Evolutionary conservation across 2,329 filamentous ascomycete genomes (phyloP).

Genomic region (Aspergillus quadrilineatus): DNA sequence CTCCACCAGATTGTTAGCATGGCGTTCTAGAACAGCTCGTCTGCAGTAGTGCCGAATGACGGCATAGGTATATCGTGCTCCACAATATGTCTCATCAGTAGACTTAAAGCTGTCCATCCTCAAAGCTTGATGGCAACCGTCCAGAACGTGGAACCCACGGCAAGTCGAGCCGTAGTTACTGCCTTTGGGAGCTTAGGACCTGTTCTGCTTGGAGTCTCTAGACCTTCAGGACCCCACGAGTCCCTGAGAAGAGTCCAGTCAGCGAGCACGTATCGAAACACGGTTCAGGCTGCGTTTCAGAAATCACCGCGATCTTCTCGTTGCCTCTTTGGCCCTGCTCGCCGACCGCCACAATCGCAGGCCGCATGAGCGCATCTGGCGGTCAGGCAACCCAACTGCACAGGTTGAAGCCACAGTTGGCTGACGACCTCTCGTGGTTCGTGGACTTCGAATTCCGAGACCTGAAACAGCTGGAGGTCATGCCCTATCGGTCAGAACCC

Average conservation of each 20-base stretch:
- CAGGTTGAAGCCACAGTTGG: neutral
- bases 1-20: constrained; percentile 1
- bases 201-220: neutral
- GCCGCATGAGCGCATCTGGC: neutral
- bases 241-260: neutral
- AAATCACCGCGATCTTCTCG: neutral
- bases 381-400: neutral
- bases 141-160: neutral
- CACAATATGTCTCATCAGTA: neutral
- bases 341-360: neutral
- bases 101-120: neutral
- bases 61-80: neutral
- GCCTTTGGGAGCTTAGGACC: neutral
- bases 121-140: neutral
- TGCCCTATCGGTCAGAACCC: neutral
- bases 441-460: neutral
- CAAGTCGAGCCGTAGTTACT: neutral
- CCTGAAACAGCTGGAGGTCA: constrained; percentile 2
- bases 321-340: neutral
- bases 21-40: constrained; percentile 1
- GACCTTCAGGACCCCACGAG: neutral
- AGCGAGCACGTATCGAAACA: neutral
- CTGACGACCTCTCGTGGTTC: neutral
- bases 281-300: neutral
- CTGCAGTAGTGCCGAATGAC: neutral